Evolutionary conservation across 768 basidiomycete genomes (phyloP).

Genomic region (Roridomyces roridus): DNA sequence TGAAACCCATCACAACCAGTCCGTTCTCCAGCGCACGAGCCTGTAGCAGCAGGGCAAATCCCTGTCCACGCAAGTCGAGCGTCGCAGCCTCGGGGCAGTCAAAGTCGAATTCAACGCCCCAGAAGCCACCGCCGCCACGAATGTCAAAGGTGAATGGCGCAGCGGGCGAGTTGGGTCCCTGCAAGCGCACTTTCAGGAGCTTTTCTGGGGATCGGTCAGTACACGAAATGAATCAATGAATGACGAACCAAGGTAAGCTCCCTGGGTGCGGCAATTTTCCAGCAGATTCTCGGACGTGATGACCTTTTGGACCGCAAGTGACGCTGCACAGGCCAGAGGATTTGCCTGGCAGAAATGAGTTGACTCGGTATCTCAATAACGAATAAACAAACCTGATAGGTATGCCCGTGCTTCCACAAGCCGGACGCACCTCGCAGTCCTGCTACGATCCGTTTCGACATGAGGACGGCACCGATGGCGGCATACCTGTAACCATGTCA

Average conservation of each 20-base stretch:
- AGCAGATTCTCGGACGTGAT: slow-evolving; percentile 76
- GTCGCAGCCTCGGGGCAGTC: slow-evolving; percentile 44
- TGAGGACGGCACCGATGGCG: slow-evolving; percentile 81
- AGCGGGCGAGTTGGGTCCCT: slow-evolving; percentile 58
- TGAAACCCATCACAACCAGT: slow-evolving; percentile 76
- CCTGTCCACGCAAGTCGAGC: slow-evolving; percentile 56
- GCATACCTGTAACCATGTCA: slow-evolving; percentile 60
- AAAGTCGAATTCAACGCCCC: slow-evolving; percentile 85
- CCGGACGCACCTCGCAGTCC: slow-evolving; percentile 75
- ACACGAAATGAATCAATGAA: neutral
- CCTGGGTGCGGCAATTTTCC: slow-evolving; percentile 63
- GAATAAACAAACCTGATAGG: slow-evolving; percentile 65
- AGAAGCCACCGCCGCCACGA: slow-evolving; percentile 85
- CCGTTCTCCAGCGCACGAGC: slow-evolving; percentile 71
- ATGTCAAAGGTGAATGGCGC: slow-evolving; percentile 79
- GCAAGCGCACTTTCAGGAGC: slow-evolving; percentile 61
- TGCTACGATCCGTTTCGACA: slow-evolving; percentile 72
- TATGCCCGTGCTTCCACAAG: slow-evolving; percentile 85
- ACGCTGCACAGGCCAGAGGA: slow-evolving; percentile 78
- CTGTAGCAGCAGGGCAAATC: slow-evolving; percentile 75
- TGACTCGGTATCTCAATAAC: neutral
- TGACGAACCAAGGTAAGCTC: slow-evolving; percentile 59
- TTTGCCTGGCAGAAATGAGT: slow-evolving; percentile 53
- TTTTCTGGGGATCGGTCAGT: slow-evolving; percentile 34
- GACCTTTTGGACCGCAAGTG: slow-evolving; percentile 81